These are phyloP conservation scores for Rhodotorula sp. DNA, from an alignment of 1,284 basidiomycete species.

Conservation along the genomic window DNA sequence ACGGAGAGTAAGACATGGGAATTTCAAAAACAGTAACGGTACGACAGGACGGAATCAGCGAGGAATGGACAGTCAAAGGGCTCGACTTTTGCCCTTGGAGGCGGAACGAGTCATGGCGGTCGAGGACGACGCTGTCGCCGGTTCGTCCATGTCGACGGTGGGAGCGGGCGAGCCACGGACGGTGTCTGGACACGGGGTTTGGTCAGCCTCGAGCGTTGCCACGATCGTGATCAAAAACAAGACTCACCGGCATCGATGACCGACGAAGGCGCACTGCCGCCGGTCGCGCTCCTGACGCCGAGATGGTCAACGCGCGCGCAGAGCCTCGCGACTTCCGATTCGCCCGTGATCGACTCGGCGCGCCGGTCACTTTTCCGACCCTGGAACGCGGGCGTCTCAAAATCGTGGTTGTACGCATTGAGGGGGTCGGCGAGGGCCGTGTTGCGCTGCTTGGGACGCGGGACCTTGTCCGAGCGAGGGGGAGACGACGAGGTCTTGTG, in stretches of 20 bases:
- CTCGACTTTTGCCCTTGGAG: background rate
- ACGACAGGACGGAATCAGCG: background rate
- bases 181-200: background rate
- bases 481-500: too few species aligned
- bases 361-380: background rate
- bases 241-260: constrained; percentile 20
- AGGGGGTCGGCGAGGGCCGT: background rate
- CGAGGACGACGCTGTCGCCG: background rate
- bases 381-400: background rate
- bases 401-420: background rate
- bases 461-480: background rate
- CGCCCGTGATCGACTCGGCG: background rate
- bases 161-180: background rate
- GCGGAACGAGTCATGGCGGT: background rate
- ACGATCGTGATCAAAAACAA: accelerated
- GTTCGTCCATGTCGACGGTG: background rate
- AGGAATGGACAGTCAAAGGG: background rate
- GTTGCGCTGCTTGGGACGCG: background rate
- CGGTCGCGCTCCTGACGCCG: constrained; percentile 11
- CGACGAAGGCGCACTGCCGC: background rate
- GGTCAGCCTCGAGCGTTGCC: background rate
- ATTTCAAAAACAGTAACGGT: too few species aligned
- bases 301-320: constrained; percentile 24
- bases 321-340: constrained; percentile 23
- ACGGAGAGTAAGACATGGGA: too few species aligned